Percentiles rank a stretch among this genome's conserved stretches.
Conservation (phyloP, 176 grass and related monocot species). For the Aegilops umbellulata region DNA sequence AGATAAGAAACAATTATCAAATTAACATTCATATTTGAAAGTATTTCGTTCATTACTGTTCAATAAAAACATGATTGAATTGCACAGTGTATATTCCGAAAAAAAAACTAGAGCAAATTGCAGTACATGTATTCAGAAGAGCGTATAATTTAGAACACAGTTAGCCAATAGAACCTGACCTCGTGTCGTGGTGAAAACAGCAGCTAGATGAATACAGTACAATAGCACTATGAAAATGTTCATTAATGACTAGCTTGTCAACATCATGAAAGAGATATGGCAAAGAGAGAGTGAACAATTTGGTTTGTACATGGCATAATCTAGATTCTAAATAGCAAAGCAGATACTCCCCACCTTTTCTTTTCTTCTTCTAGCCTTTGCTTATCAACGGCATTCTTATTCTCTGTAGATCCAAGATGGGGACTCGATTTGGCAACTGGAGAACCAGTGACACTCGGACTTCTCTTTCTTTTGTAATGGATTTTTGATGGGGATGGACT, state of each 20-base stretch:
- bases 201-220: conserved; percentile 36
- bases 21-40: conserved; percentile 2
- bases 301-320: conserved; percentile 15
- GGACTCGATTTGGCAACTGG: conserved; percentile 47
- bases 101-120: neutral
- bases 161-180: conserved; percentile 37
- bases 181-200: conserved; percentile 27
- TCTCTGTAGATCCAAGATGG: conserved; percentile 38
- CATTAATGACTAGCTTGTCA: neutral
- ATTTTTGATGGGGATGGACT: conserved; percentile 56
- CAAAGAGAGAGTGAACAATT: conserved; percentile 2
- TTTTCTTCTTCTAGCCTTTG: conserved; percentile 95
- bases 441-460: conserved; percentile 51
- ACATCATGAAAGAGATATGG: neutral
- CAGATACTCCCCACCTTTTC: conserved; percentile 82
- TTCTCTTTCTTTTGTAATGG: conserved; percentile 68
- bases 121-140: neutral
- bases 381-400: conserved; percentile 68
- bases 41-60: neutral
- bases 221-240: conserved; percentile 12
- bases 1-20: neutral
- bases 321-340: conserved; percentile 27
- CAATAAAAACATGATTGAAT: neutral
- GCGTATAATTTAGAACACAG: conserved; percentile 1
- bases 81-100: neutral